Base-by-base conservation (phyloP, 2,329 filamentous ascomycete genomes). In the Daldinia eschscholtzii region DNA sequence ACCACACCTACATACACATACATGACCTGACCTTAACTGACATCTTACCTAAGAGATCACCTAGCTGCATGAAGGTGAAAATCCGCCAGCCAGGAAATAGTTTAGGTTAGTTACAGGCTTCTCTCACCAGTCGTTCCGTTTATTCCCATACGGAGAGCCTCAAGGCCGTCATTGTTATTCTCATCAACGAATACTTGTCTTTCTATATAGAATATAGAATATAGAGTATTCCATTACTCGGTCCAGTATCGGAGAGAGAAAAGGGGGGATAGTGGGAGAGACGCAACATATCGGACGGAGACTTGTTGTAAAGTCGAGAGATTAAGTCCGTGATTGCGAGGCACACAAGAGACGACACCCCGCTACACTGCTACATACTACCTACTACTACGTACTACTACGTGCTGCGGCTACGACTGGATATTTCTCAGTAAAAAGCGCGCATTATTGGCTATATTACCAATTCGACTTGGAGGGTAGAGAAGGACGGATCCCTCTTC, bases 1-100 rank as follows among this genome's bases (percentile, higher is more conserved):
- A 72, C 56, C 58, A 61, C 70, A 68, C 62, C 41, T 68, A 70
- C 67, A 70, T 56, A 61, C 67, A 68, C 62, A 42, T 68, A 70
- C 67, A 70, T 68, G 59, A 59, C 56, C 48, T 65, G 55, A 57
- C 61, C 35, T 67, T 57, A 61, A 63, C 35, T 61, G 37, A 58
- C 35, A 57, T 42, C 62, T 65, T 65, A 63, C 56, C 62, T 65
- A 64, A 69, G 58, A 67, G 70, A 65, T 64, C 62, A 65, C 59
- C 67, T 62, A 66, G 70, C 61, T 68, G 70, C 70, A 72, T 70
- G 44, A 55, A 57, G 55, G 53, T 50, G 44, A 58, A 58, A 60
- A 61, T 62, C 67, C 61, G 64, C 67, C 41, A 44, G 57, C 61
- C 64, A 64, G 39, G 61, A 61, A 42, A 39, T 57, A 57, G 28